A percentile compares a stretch with the other conserved stretches of the same genome.
Evolutionary conservation across 345 rosid species (phyloP).

Genomic region (Boechera retrofracta): DNA sequence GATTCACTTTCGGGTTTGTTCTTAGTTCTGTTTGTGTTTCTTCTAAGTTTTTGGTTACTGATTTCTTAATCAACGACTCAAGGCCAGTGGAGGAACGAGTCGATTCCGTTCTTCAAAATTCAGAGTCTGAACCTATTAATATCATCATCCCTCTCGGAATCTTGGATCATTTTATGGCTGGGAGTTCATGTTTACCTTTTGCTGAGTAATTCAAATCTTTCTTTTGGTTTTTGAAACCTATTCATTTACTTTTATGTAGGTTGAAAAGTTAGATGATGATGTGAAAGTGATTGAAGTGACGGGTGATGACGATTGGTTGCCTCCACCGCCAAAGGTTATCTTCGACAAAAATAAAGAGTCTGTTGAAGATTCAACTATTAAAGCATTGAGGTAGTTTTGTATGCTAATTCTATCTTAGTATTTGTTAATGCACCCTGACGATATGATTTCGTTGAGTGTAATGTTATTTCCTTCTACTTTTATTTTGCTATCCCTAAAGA

Average conservation of each 20-base stretch:
- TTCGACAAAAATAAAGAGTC: conserved; percentile 36
- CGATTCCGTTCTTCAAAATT: neutral
- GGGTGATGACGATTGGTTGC: conserved; percentile 77
- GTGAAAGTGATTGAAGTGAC: conserved; percentile 46
- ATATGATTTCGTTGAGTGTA: neutral
- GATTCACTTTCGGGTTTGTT: conserved; percentile 9
- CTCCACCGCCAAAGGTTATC: conserved; percentile 63
- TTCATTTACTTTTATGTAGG: conserved; percentile 15
- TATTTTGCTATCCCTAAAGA: neutral
- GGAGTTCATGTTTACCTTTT: neutral
- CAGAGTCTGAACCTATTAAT: neutral
- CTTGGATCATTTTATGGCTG: neutral
- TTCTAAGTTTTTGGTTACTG: conserved; percentile 1
- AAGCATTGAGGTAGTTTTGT: conserved; percentile 63
- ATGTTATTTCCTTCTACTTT: neutral
- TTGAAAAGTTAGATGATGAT: conserved; percentile 45
- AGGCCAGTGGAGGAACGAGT: neutral
- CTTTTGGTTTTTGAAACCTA: neutral
- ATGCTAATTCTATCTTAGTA: neutral
- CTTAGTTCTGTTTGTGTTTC: neutral
- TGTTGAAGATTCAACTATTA: conserved; percentile 64
- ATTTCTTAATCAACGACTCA: neutral
- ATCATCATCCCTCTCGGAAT: neutral
- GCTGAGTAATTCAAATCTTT: neutral
- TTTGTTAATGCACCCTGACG: neutral